A percentile compares a stretch with the other conserved stretches of the same genome.
phyloP scores from a whole-genome alignment of 257 asterid genomes.

The Fraxinus pennsylvanica region DNA sequence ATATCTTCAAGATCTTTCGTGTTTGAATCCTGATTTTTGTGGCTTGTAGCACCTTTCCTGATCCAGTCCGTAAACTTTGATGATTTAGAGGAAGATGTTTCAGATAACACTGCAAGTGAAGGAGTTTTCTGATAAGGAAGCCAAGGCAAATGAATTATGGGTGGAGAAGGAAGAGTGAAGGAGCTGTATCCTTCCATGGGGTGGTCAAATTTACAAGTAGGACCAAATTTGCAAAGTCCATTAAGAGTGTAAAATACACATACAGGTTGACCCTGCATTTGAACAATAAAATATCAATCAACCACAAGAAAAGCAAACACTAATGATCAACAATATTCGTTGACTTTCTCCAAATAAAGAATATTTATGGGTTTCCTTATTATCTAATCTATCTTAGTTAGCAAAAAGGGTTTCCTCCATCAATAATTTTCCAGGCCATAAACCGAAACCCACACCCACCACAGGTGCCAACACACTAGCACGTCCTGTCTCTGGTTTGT shows the following conservation, averaged over 20 bases:
- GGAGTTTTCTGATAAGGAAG: conserved; percentile 30
- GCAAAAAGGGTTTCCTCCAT: no score
- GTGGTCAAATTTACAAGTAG: conserved; percentile 61
- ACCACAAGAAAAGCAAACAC: background rate
- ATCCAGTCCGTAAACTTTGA: conserved; percentile 40
- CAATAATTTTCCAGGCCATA: no score
- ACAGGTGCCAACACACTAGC: no score
- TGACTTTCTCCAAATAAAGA: no score
- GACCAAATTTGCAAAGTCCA: conserved; percentile 69
- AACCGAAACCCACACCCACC: no score
- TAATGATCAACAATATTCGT: no score
- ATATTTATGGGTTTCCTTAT: no score
- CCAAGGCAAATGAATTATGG: conserved; percentile 29
- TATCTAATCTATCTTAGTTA: no score
- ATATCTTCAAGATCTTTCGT: conserved; percentile 34
- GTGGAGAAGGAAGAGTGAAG: conserved; percentile 37
- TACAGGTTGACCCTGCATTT: conserved; percentile 57
- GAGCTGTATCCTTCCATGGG: conserved; percentile 57
- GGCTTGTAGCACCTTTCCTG: conserved; percentile 37
- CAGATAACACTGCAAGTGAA: conserved; percentile 28
- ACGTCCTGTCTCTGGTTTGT: no score
- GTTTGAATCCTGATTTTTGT: conserved; percentile 28
- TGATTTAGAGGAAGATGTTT: conserved; percentile 35
- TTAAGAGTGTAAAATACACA: conserved; percentile 49
- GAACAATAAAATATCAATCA: background rate